These are phyloP conservation scores for Camellia granthamiana DNA, from an alignment of 148 eudicot species.

Conservation along the genomic window DNA sequence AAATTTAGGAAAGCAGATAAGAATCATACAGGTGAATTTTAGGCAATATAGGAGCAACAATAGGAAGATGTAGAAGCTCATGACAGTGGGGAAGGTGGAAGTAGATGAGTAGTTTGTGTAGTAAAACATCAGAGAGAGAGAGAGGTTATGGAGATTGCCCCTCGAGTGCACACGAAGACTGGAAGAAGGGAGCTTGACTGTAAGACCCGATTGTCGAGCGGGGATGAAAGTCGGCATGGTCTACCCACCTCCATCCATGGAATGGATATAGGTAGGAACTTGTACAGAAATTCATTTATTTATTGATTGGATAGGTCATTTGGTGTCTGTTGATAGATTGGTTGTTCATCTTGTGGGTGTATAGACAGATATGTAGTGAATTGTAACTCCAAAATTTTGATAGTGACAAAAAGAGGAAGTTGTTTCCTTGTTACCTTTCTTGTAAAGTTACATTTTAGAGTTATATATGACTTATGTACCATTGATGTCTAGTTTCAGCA, in stretches of 20 bases:
- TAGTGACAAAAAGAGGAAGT: neutral
- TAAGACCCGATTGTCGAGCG: no score
- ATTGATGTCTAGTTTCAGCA: no score
- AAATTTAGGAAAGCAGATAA: neutral
- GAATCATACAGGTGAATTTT: neutral
- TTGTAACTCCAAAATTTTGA: neutral
- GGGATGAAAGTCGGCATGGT: neutral
- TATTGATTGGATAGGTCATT: neutral
- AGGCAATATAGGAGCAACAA: neutral
- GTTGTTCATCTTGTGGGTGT: neutral
- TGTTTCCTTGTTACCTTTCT: neutral
- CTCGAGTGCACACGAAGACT: no score
- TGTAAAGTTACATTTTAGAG: no score
- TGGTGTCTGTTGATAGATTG: neutral
- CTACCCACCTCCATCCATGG: neutral
- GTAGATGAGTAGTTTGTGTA: no score
- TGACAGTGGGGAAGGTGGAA: no score
- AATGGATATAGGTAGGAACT: constrained; percentile 2
- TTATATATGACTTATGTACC: no score
- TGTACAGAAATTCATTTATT: constrained; percentile 24
- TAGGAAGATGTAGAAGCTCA: no score
- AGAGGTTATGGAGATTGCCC: no score
- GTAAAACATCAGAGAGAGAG: no score
- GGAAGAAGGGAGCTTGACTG: no score
- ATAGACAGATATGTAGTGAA: neutral